Percentiles rank a stretch among this genome's conserved stretches.
phyloP scores from a whole-genome alignment of 805 yeast species.

The Saturnispora besseyi region DNA sequence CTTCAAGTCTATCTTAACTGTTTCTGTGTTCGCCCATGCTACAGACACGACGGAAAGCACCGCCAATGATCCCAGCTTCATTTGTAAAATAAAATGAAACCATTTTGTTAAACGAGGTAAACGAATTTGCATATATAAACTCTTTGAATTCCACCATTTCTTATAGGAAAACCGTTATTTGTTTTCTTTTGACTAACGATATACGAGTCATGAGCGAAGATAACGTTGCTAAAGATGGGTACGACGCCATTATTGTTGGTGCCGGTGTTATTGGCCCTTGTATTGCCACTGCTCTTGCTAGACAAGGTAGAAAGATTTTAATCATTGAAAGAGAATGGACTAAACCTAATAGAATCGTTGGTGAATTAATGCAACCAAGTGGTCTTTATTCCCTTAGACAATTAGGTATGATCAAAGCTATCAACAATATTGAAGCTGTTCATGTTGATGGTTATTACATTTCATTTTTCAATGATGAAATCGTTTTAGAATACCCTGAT shows the following conservation, averaged over 20 bases:
- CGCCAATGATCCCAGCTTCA: neutral
- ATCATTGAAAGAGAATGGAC: conserved; percentile 83
- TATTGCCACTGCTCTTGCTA: conserved; percentile 79
- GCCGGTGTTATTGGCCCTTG: conserved; percentile 98
- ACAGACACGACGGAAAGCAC: neutral
- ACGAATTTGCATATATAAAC: conserved; percentile 1
- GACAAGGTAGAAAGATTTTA: conserved; percentile 79
- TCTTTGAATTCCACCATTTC: neutral
- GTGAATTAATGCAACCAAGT: conserved; percentile 94
- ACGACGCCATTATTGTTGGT: conserved; percentile 88
- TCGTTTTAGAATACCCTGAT: conserved; percentile 63
- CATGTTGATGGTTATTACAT: conserved; percentile 76
- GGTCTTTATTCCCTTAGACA: conserved; percentile 81
- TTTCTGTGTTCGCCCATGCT: neutral
- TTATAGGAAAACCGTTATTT: neutral
- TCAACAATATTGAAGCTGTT: conserved; percentile 69
- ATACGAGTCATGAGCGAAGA: neutral
- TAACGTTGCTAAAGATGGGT: conserved; percentile 22
- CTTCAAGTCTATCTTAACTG: neutral
- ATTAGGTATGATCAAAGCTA: conserved; percentile 71
- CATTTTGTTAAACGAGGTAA: conserved; percentile 4
- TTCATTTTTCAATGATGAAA: conserved; percentile 48
- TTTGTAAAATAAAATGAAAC: neutral
- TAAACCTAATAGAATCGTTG: conserved; percentile 93
- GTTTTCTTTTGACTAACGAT: neutral